Percentiles rank a stretch among this genome's conserved stretches.
phyloP scores from a whole-genome alignment of 192 early-diverging fungal species.

The Phlyctochytrium bullatum region DNA sequence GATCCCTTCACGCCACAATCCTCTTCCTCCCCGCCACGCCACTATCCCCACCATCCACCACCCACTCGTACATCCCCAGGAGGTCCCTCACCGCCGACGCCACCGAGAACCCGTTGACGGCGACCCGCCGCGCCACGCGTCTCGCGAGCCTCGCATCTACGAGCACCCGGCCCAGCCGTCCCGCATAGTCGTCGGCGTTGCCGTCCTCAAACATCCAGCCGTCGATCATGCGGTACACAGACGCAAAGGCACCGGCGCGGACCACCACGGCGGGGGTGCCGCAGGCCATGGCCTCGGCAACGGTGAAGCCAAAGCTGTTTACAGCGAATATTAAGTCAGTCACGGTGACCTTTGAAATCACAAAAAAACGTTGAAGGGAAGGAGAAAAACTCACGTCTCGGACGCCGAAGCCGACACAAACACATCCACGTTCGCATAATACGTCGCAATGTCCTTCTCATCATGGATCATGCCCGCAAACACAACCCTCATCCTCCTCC shows the following conservation, averaged over 20 bases:
- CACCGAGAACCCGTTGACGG: conserved; percentile 36
- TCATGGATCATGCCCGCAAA: conserved; percentile 49
- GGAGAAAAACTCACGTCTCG: too few relatives aligned
- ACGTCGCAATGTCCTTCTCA: conserved; percentile 32
- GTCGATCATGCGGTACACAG: conserved; percentile 45
- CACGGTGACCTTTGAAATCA: too few relatives aligned
- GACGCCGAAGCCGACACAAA: conserved; percentile 52
- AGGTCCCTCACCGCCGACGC: conserved; percentile 35
- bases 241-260: conserved; percentile 40
- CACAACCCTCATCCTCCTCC: conserved; percentile 29
- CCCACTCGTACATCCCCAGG: conserved; percentile 33
- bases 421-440: conserved; percentile 43
- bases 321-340: too few relatives aligned
- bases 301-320: conserved; percentile 49
- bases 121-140: conserved; percentile 26
- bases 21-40: conserved; percentile 6
- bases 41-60: conserved; percentile 18
- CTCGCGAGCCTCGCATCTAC: conserved; percentile 17
- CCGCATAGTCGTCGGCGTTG: conserved; percentile 41
- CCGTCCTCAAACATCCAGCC: conserved; percentile 51
- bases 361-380: too few relatives aligned
- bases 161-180: conserved; percentile 18
- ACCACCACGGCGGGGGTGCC: conserved; percentile 48
- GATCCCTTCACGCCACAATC: conserved; percentile 4
- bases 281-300: conserved; percentile 54